These are phyloP conservation scores for Populus davidiana DNA, from an alignment of 345 rosid species.

Conservation along the genomic window DNA sequence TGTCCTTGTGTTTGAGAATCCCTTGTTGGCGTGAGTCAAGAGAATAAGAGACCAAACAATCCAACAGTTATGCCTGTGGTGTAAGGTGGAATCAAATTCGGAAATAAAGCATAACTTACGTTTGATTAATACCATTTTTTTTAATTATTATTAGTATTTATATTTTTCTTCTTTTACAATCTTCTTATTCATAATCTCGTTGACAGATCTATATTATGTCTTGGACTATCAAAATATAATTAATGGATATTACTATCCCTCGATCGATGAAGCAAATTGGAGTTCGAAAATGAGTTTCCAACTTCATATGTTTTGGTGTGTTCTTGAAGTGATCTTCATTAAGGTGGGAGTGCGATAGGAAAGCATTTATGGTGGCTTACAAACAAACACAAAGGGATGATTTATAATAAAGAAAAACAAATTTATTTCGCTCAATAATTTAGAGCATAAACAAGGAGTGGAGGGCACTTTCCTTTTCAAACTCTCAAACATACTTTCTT, in stretches of 20 bases:
- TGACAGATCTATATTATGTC: not conserved
- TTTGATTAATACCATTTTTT: not conserved
- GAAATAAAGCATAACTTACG: not conserved
- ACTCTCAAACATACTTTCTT: no score
- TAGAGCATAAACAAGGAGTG: no score
- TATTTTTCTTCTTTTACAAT: not conserved
- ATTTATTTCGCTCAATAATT: no score
- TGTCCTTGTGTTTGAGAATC: not conserved
- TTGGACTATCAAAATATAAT: not conserved
- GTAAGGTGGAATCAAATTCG: not conserved
- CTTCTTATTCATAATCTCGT: not conserved
- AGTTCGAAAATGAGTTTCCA: not conserved
- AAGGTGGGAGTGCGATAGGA: no score
- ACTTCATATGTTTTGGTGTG: not conserved
- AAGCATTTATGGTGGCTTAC: no score
- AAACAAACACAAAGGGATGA: no score
- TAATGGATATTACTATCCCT: not conserved
- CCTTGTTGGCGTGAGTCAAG: not conserved
- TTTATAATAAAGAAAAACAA: no score
- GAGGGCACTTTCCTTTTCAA: no score
- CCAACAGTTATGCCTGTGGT: not conserved
- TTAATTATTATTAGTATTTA: no score
- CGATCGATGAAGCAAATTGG: not conserved
- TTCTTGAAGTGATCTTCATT: no score
- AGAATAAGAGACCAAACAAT: not conserved